Evolutionary conservation across 75 land plant species (phyloP), one percentile per base, ranked within the genome.

Genomic region (Gnetum montanum): DNA sequence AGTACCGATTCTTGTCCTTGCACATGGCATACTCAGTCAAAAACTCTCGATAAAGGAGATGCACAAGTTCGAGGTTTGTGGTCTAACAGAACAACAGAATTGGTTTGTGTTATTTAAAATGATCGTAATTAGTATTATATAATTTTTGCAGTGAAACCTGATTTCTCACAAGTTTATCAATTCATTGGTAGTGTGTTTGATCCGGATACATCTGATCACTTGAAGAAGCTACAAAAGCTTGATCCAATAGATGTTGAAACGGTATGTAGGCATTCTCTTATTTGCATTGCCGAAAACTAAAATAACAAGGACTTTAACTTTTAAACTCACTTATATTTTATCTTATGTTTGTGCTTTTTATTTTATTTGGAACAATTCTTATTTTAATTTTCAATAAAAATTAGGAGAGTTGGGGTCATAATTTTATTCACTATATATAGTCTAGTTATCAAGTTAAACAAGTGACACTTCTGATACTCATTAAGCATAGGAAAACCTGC

Each of bases 121-220:
- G n/a, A n/a, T n/a, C n/a, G n/a, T n/a, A n/a, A n/a, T n/a, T n/a
- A n/a, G n/a, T n/a, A n/a, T n/a, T n/a, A n/a, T n/a, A n/a, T n/a
- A n/a, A n/a, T n/a, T 34, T 29, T 46, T 70, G 59, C 80, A 92
- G 97, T 73, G 31, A 63, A 85, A 58, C 97, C 97, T 34, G 95
- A 88, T 59, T 92, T 92, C 64, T 65, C 73, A n/a, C 84, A 88
- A 72, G 97, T 92, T 15, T 92, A 92, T 76, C 69, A 79, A 56
- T 92, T 92, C 74, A 76, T 92, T 58, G 97, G 97, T 41, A 82
- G 90, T 70, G 84, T 92, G 26, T 92, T 92, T 72, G 97, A 92
- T 47, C 94, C 94, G 46, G 68, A 69, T 41, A 69, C 72, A 16
- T 57, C 48, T 34, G 86, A 77, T 47, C 97, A 92, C 48, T 67